These are phyloP conservation scores for Phytophthora tentaculata DNA, from an alignment of 352 stramenopile genomes.

Conservation along the genomic window DNA sequence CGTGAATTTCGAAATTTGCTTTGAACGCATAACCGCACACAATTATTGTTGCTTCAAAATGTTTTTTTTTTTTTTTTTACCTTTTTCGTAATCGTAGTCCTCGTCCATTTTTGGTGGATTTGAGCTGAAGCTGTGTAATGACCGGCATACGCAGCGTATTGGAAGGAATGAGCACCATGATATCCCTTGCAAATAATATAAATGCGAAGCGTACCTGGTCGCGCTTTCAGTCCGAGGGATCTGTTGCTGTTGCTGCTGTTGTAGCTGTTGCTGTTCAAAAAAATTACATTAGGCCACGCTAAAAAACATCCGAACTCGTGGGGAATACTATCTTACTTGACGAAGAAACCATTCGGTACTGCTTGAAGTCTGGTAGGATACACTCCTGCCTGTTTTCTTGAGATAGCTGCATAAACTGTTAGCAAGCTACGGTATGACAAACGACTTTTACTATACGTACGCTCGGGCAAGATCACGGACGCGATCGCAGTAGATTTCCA, in stretches of 20 bases:
- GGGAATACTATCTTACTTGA: constrained; percentile 45
- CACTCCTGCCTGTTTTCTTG: constrained; percentile 64
- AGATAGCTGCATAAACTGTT: constrained; percentile 52
- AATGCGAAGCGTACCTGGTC: constrained; percentile 48
- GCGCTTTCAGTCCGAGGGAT: constrained; percentile 73
- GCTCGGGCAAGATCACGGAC: constrained; percentile 92
- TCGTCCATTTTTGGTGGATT: constrained; percentile 60
- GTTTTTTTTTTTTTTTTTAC: constrained; percentile 21
- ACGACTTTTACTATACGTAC: constrained; percentile 43
- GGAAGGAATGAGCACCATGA: too few species aligned
- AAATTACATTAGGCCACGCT: too few species aligned
- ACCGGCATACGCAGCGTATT: neutral
- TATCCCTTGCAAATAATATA: too few species aligned
- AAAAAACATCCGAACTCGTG: too few species aligned
- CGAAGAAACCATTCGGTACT: constrained; percentile 85
- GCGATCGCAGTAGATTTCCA: constrained; percentile 95
- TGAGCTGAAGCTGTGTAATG: constrained; percentile 59
- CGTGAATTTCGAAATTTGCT: constrained; percentile 93
- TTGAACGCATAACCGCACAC: constrained; percentile 1
- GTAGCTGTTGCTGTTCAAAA: too few species aligned
- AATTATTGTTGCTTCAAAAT: neutral
- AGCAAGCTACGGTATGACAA: neutral
- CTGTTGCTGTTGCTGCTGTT: constrained; percentile 52
- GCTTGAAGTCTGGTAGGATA: constrained; percentile 84
- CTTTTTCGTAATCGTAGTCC: constrained; percentile 86